Conservation (phyloP, 2,329 filamentous ascomycete species). For the Phoma sp. region DNA sequence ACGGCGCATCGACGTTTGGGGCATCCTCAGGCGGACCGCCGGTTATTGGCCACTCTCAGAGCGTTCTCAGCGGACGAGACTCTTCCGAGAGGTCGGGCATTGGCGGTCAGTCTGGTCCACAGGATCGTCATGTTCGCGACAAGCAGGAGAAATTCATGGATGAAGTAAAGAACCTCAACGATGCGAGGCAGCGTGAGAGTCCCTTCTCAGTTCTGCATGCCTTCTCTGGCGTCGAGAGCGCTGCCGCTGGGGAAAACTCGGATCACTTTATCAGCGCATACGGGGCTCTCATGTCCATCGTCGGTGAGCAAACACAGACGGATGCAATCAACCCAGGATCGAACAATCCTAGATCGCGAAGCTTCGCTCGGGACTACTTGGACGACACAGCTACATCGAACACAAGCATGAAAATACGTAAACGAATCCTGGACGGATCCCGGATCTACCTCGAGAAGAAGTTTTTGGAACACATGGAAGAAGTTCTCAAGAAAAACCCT, state of each 20-base stretch:
- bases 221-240: conserved; percentile 75
- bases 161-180: conserved; percentile 80
- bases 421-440: conserved; percentile 80
- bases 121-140: conserved; percentile 79
- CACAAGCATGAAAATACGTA: conserved; percentile 71
- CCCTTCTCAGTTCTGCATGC: conserved; percentile 77
- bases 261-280: conserved; percentile 83
- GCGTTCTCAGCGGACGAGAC: conserved; percentile 65
- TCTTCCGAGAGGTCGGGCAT: conserved; percentile 63
- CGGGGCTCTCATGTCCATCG: conserved; percentile 78
- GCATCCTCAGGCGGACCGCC: conserved; percentile 74
- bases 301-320: conserved; percentile 67
- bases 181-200: conserved; percentile 68
- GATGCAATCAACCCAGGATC: conserved; percentile 62
- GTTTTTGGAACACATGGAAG: conserved; percentile 80
- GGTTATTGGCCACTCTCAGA: conserved; percentile 79
- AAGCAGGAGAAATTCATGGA: conserved; percentile 84
- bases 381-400: conserved; percentile 73
- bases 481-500: conserved; percentile 79
- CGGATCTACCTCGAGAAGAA: conserved; percentile 79
- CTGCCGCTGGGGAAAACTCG: conserved; percentile 73
- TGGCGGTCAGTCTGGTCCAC: conserved; percentile 59
- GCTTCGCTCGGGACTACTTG: conserved; percentile 78
- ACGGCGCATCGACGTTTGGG: conserved; percentile 59
- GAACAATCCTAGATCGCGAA: conserved; percentile 74